Conservation (phyloP, 2,329 filamentous ascomycete genomes). For the Fonsecaea nubica region DNA sequence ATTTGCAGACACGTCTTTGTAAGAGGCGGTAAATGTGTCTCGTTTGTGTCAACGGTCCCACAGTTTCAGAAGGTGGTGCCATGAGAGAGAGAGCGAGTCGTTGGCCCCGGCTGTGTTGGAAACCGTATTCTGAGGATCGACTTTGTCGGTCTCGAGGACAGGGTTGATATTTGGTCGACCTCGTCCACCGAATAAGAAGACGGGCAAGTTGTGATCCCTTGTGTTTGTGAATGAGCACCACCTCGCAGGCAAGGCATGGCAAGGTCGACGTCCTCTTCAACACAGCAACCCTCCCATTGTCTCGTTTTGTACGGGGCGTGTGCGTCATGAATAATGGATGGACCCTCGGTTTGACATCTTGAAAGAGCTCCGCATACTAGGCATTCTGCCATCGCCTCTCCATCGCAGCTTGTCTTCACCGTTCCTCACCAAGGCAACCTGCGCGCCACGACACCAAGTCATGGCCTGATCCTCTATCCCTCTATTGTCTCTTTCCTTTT, state of each 20-base stretch:
- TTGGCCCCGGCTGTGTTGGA: slow-evolving; percentile 12
- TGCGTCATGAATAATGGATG: slow-evolving; percentile 2
- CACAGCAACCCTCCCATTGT: neutral
- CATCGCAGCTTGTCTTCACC: slow-evolving; percentile 14
- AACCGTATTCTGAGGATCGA: slow-evolving; percentile 9
- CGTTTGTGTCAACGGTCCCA: slow-evolving; percentile 5
- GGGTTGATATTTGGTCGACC: neutral
- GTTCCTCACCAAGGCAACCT: slow-evolving; percentile 5
- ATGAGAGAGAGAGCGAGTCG: neutral
- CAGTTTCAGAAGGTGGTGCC: slow-evolving; percentile 21
- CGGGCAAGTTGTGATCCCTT: neutral
- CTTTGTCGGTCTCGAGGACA: neutral
- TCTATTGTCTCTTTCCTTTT: neutral
- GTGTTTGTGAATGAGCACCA: neutral
- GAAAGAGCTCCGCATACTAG: slow-evolving; percentile 9
- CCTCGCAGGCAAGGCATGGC: neutral
- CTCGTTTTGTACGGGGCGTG: slow-evolving; percentile 1
- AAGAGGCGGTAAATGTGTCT: slow-evolving; percentile 9
- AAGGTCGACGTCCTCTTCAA: neutral
- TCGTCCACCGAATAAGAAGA: neutral
- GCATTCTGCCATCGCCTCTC: slow-evolving; percentile 18
- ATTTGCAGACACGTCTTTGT: slow-evolving; percentile 12
- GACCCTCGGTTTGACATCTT: slow-evolving; percentile 7
- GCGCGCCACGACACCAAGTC: slow-evolving; percentile 5
- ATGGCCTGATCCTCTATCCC: slow-evolving; percentile 11